Evolutionary conservation across 495 filamentous ascomycete species (phyloP).

Genomic region (Neurospora tetraspora): DNA sequence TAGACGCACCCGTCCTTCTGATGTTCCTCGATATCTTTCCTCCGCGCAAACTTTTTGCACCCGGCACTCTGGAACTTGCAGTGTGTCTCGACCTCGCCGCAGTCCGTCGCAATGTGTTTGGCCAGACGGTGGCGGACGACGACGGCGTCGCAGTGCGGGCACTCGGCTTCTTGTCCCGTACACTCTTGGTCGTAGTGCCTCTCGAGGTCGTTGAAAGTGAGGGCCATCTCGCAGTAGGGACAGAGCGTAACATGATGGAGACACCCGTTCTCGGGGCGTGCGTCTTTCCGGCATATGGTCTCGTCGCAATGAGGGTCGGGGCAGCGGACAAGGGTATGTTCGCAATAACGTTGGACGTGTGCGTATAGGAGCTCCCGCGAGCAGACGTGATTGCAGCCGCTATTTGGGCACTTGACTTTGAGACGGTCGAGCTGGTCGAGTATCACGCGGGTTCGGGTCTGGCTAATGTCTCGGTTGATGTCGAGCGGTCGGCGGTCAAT

Average conservation of each 20-base stretch:
- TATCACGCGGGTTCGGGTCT: constrained; percentile 30
- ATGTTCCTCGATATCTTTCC: constrained; percentile 23
- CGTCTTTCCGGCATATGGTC: constrained; percentile 25
- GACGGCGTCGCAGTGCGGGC: constrained; percentile 25
- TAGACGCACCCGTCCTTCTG: constrained; percentile 17
- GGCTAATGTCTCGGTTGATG: constrained; percentile 16
- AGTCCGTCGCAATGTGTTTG: constrained; percentile 30
- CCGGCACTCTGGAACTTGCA: constrained; percentile 37
- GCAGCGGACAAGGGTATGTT: constrained; percentile 55
- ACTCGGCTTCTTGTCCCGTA: constrained; percentile 22
- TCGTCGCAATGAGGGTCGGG: constrained; percentile 37
- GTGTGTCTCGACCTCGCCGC: constrained; percentile 23
- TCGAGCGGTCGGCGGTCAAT: constrained; percentile 39
- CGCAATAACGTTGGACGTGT: constrained; percentile 69
- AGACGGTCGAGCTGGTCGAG: constrained; percentile 65
- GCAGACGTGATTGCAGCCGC: constrained; percentile 53
- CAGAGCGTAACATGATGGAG: constrained; percentile 38
- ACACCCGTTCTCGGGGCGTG: constrained; percentile 31
- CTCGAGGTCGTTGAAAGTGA: constrained; percentile 31
- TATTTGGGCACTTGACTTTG: constrained; percentile 60
- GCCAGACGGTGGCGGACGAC: constrained; percentile 30
- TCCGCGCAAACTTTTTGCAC: constrained; percentile 24
- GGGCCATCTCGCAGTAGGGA: constrained; percentile 31
- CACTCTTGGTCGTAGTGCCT: constrained; percentile 29
- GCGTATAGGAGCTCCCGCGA: constrained; percentile 58